Base-by-base conservation (phyloP, 306 rosid genomes). In the Rosa multiflora region DNA sequence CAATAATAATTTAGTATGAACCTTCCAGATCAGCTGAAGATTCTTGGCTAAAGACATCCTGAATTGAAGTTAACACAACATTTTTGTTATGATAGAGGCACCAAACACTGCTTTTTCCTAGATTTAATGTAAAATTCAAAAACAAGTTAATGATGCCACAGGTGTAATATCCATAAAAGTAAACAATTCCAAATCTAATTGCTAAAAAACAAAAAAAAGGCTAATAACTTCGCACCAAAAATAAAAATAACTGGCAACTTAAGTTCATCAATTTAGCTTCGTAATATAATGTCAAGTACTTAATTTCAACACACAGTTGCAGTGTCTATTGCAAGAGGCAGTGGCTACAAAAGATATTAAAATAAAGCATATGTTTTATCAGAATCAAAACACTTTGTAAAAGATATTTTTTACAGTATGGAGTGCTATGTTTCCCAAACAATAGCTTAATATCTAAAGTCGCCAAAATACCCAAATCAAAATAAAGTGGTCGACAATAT, bases 71-170 rank as follows among this genome's bases (percentile, higher is more conserved):
- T 67, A 86, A 71, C 20, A 56, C 66, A 29, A 86, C 88, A 59
- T 74, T 87, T 81, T 88, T 94, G 88, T 94, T 94, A 67, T 97
- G 98, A 88, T 94, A 94, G 70, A 94, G 98, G 88, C 97, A 94
- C 90, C 95, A 88, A 75, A 92, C 92, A 18, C 86, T 92, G 67
- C 77, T 74, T 83, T 89, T 89, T 63, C 95, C 98, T 92, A 90
- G 72, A 85, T 49, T 56, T 43, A 75, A 77, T 26, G 11, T 49
- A 76, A 81, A 76, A 35, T 13, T 52, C 78, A 32, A 39, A 55
- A 69, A 56, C 75, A 78, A 73, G 59, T 72, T 67, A 17, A 21
- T 21, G 53, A 84, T 72, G 62, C 73, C 23, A 43, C 43, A 78
- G 64, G 76, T 62, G 61, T 70, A 72, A 59, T 35, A 55, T 66